phyloP scores from a whole-genome alignment of 2,329 filamentous ascomycete species.

The Trichoderma endophyticum region DNA sequence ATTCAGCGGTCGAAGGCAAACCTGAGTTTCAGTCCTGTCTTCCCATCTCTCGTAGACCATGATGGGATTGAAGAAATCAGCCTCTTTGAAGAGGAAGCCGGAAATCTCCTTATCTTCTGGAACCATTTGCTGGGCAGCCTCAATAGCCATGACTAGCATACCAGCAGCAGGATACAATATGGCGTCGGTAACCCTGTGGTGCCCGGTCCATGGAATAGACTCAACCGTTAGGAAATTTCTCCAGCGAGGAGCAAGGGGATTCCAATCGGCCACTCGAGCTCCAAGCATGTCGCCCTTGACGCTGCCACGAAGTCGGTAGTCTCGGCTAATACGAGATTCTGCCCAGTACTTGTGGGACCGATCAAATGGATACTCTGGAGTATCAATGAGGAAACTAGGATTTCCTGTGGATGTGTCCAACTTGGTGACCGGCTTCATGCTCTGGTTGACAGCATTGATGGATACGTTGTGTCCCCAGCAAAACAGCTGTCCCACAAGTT shows the following conservation, averaged over 20 bases:
- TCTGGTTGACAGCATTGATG: not conserved
- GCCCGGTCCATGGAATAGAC: constrained; percentile 41
- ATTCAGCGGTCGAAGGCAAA: not conserved
- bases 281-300: constrained; percentile 32
- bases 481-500: constrained; percentile 10
- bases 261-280: constrained; percentile 27
- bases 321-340: constrained; percentile 14
- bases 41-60: not conserved
- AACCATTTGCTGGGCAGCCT: constrained; percentile 31
- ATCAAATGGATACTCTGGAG: constrained; percentile 23
- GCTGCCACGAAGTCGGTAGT: constrained; percentile 26
- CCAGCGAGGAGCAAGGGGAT: constrained; percentile 37
- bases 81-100: constrained; percentile 11
- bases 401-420: not conserved
- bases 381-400: constrained; percentile 4
- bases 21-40: constrained; percentile 3
- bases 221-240: constrained; percentile 23
- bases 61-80: not conserved
- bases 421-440: not conserved
- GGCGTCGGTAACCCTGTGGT: constrained; percentile 40
- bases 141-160: constrained; percentile 42
- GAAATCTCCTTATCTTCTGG: not conserved
- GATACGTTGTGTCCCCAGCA: not conserved
- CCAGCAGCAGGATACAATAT: constrained; percentile 43
- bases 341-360: constrained; percentile 18